These are phyloP conservation scores for Russula foetens DNA, from an alignment of 768 basidiomycete genomes.

Conservation along the genomic window DNA sequence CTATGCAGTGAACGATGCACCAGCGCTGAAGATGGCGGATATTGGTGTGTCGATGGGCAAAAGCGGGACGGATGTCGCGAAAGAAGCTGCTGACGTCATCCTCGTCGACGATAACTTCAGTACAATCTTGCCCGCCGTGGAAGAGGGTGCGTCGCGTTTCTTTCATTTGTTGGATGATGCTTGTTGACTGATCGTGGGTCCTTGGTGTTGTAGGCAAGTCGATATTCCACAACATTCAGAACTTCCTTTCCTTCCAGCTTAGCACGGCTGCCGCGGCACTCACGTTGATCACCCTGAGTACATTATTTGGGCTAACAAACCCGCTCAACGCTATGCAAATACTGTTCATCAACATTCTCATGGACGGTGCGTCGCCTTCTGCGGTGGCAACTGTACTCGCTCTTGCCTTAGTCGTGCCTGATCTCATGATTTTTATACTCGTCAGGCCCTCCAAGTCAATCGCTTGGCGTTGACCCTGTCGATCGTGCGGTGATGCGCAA, in stretches of 20 bases:
- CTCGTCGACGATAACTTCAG: slow-evolving; percentile 96
- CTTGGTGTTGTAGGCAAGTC: slow-evolving; percentile 61
- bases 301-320: slow-evolving; percentile 81
- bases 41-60: slow-evolving; percentile 98
- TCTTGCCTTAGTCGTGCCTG: neutral
- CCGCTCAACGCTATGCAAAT: slow-evolving; percentile 99
- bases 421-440: slow-evolving; percentile 4
- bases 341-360: slow-evolving; percentile 97
- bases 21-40: slow-evolving; percentile 95
- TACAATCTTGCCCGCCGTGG: slow-evolving; percentile 88
- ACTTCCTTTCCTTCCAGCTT: slow-evolving; percentile 94
- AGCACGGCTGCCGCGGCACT: slow-evolving; percentile 96
- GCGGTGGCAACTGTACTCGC: neutral
- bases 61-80: slow-evolving; percentile 97
- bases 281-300: slow-evolving; percentile 91
- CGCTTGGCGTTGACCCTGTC: slow-evolving; percentile 93
- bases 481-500: slow-evolving; percentile 88
- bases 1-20: slow-evolving; percentile 81
- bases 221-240: slow-evolving; percentile 98
- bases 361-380: slow-evolving; percentile 67
- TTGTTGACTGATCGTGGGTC: slow-evolving; percentile 12
- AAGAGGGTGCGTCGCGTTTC: slow-evolving; percentile 55
- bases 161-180: neutral
- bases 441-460: slow-evolving; percentile 87
- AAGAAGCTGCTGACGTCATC: slow-evolving; percentile 96